Percentiles rank a stretch among this genome's conserved stretches.
These are phyloP conservation scores for Trichoderma arundinaceum DNA, from an alignment of 2,329 filamentous ascomycete species.

Conservation along the genomic window DNA sequence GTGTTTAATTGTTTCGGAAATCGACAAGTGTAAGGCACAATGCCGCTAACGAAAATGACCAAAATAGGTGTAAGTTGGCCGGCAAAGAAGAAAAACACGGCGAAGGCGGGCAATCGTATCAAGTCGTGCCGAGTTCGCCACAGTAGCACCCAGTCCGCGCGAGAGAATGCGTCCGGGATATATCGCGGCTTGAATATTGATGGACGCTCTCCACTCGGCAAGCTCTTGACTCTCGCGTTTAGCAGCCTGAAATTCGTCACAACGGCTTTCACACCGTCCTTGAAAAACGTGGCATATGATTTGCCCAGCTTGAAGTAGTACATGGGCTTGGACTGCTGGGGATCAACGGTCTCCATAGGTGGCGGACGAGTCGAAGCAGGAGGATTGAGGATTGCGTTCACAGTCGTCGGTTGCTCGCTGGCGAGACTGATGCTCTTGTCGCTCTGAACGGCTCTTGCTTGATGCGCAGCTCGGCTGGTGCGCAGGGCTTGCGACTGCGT, in stretches of 20 bases:
- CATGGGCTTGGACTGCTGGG: conserved; percentile 41
- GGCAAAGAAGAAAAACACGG: conserved; percentile 73
- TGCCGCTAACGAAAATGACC: conserved; percentile 69
- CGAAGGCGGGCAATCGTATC: conserved; percentile 79
- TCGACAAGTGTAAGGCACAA: conserved; percentile 82
- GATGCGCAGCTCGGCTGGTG: conserved; percentile 32
- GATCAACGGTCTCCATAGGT: conserved; percentile 67
- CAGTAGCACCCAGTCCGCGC: conserved; percentile 74
- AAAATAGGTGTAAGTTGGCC: conserved; percentile 87
- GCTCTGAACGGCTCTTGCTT: conserved; percentile 38
- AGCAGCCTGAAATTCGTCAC: conserved; percentile 67
- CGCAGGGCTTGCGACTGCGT: conserved; percentile 29
- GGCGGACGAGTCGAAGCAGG: conserved; percentile 75
- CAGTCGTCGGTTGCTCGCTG: conserved; percentile 38
- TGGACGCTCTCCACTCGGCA: conserved; percentile 62
- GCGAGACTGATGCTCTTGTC: conserved; percentile 31
- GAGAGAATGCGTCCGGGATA: conserved; percentile 52
- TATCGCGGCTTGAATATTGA: conserved; percentile 46
- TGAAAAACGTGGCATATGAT: conserved; percentile 86
- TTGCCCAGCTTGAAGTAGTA: conserved; percentile 70
- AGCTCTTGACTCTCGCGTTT: conserved; percentile 48
- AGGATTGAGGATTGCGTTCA: conserved; percentile 65
- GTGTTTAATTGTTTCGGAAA: conserved; percentile 75
- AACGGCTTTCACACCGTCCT: conserved; percentile 77
- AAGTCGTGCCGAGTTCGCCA: conserved; percentile 73